Evolutionary conservation across 2,329 filamentous ascomycete species (phyloP).

Genomic region (Colletotrichum kahawae): DNA sequence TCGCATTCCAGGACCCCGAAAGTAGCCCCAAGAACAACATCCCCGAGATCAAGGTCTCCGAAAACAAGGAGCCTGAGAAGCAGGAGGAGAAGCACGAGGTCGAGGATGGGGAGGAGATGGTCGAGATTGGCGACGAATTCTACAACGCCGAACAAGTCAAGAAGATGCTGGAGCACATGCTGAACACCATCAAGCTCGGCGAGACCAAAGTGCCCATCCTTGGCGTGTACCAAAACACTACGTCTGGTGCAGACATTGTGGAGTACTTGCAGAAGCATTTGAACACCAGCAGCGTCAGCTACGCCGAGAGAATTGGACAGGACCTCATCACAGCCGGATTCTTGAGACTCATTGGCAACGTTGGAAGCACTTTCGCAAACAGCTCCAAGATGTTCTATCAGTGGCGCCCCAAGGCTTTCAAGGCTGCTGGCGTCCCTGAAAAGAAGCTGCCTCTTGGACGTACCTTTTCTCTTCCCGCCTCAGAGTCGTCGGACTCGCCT

Average conservation of each 20-base stretch:
- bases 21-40: slow-evolving; percentile 71
- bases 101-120: slow-evolving; percentile 79
- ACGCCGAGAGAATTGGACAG: slow-evolving; percentile 93
- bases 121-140: slow-evolving; percentile 89
- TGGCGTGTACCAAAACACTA: slow-evolving; percentile 93
- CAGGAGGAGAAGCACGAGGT: slow-evolving; percentile 46
- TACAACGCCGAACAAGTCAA: slow-evolving; percentile 89
- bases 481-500: slow-evolving; percentile 70
- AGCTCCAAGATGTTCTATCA: slow-evolving; percentile 98
- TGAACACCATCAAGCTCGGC: slow-evolving; percentile 83
- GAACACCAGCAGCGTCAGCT: slow-evolving; percentile 82
- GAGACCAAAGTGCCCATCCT: slow-evolving; percentile 96
- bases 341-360: slow-evolving; percentile 88
- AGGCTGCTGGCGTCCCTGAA: slow-evolving; percentile 84
- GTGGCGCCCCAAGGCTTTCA: slow-evolving; percentile 92
- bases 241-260: slow-evolving; percentile 89
- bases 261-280: slow-evolving; percentile 93
- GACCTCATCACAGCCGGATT: slow-evolving; percentile 88
- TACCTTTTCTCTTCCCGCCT: slow-evolving; percentile 74
- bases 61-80: slow-evolving; percentile 62
- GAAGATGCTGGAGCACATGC: slow-evolving; percentile 85
- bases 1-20: slow-evolving; percentile 91
- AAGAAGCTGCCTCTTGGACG: slow-evolving; percentile 78
- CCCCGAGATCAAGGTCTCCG: slow-evolving; percentile 87
- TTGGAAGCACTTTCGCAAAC: slow-evolving; percentile 95